Conservation (phyloP, 2,329 filamentous ascomycete species). For the Pseudogymnoascus sp. region DNA sequence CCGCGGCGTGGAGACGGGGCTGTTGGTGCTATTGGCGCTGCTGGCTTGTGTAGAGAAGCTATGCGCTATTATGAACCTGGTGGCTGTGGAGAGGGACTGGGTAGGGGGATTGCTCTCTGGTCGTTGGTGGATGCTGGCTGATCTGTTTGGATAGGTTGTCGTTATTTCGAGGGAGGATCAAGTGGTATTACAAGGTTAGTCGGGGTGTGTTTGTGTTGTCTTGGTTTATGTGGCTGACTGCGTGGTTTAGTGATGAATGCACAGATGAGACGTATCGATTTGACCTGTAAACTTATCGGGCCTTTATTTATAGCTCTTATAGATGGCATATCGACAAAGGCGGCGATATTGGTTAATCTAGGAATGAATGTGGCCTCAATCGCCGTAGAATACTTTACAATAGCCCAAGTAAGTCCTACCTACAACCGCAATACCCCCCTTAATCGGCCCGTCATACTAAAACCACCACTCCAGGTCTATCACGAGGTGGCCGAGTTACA, state of each 20-base stretch:
- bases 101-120: neutral
- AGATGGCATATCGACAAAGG: slow-evolving; percentile 36
- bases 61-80: slow-evolving; percentile 52
- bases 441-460: neutral
- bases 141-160: slow-evolving; percentile 32
- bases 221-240: neutral
- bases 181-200: slow-evolving; percentile 16
- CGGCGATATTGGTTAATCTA: slow-evolving; percentile 42
- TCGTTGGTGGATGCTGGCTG: neutral
- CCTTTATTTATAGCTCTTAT: slow-evolving; percentile 44
- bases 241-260: slow-evolving; percentile 41
- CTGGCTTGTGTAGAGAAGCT: slow-evolving; percentile 64
- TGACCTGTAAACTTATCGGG: slow-evolving; percentile 48
- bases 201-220: neutral
- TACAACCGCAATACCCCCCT: neutral
- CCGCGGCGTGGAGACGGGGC: slow-evolving; percentile 12
- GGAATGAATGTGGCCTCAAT: slow-evolving; percentile 42
- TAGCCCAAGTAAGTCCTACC: slow-evolving; percentile 10
- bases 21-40: slow-evolving; percentile 34
- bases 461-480: slow-evolving; percentile 21
- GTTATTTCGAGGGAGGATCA: slow-evolving; percentile 39
- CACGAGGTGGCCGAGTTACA: slow-evolving; percentile 19
- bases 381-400: slow-evolving; percentile 21
- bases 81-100: slow-evolving; percentile 67
- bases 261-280: slow-evolving; percentile 50